Base-by-base conservation (phyloP, 176 grass and related monocot species). In the Carex pumila region DNA sequence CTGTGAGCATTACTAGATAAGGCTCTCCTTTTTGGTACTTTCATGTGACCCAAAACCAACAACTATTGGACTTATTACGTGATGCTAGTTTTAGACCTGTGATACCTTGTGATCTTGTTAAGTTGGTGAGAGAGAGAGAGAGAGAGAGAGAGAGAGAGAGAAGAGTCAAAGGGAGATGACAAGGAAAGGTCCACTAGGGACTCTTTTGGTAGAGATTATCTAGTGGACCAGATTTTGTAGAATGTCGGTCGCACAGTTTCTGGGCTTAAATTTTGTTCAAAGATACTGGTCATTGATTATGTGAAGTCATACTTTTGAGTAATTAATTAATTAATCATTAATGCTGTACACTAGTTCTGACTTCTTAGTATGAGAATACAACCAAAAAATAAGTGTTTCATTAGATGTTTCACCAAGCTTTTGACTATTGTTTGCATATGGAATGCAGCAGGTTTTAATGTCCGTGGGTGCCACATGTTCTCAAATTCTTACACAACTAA, bases 11-110 rank as follows among this genome's bases (percentile, higher is more conserved):
- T 68, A 53, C 81, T n/a, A 54, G 81, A 83, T 83, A 83, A 68
- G 61, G 81, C 22, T 83, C 61, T 53, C 81, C 68, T 83, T 91
- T 91, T 90, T 92, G 75, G 79, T 65, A 79, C 85, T 85, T 86
- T 85, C 93, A 94, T 99, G 97, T 99, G 95, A 92, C 86, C 65
- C 52, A 76, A 87, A 87, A 85, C 89, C 89, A 91, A 89, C 65
- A 92, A 86, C 86, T 73, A 79, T 91, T 85, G 88, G 90, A 52
- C 76, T 41, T 22, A 75, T 83, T 72, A 85, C 15, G 50, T 94
- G 90, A 87, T 89, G 43, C 86, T 89, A 82, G 87, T 82, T 87
- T 82, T 93, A 66, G 31, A 84, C 85, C 85, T 76, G 90, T 93
- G 83, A 92, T 89, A 56, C 36, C n/a, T 86, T 91, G 85, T 57